Conservation (phyloP, 768 basidiomycete genomes). For the Favolaschia claudopus region DNA sequence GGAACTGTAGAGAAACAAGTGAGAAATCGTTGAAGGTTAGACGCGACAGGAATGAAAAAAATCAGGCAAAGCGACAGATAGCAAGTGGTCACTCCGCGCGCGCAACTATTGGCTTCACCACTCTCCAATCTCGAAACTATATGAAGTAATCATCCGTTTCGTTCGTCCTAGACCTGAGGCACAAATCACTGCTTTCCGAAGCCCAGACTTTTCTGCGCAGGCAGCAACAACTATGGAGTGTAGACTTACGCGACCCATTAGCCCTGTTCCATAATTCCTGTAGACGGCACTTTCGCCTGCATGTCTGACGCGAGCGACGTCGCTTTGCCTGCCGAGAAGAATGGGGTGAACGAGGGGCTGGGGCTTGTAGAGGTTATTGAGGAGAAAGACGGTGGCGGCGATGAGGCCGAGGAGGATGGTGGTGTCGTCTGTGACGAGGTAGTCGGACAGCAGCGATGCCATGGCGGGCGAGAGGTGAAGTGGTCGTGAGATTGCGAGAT, state of each 20-base stretch:
- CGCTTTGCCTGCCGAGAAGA: conserved; percentile 90
- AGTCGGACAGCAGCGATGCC: conserved; percentile 50
- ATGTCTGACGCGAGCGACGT: conserved; percentile 83
- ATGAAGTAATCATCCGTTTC: no score
- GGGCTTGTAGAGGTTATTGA: conserved; percentile 81
- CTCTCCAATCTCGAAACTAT: no score
- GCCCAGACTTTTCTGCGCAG: no score
- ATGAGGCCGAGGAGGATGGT: conserved; percentile 81
- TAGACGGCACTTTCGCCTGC: conserved; percentile 87
- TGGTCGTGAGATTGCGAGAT: background rate
- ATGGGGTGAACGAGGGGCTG: conserved; percentile 94
- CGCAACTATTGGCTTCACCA: no score
- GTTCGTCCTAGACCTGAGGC: no score
- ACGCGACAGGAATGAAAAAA: conserved; percentile 14
- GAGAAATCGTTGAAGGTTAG: background rate
- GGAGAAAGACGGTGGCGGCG: conserved; percentile 76
- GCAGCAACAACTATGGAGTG: no score
- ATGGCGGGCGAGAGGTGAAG: background rate
- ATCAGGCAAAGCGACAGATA: background rate
- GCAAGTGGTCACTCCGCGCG: no score
- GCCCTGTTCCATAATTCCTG: conserved; percentile 87
- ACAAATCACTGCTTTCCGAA: no score
- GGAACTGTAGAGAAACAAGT: conserved; percentile 60
- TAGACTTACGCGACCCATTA: conserved; percentile 75
- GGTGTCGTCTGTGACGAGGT: conserved; percentile 78